phyloP scores from a whole-genome alignment of 2,329 filamentous ascomycete species.

The Neonectria sp. region DNA sequence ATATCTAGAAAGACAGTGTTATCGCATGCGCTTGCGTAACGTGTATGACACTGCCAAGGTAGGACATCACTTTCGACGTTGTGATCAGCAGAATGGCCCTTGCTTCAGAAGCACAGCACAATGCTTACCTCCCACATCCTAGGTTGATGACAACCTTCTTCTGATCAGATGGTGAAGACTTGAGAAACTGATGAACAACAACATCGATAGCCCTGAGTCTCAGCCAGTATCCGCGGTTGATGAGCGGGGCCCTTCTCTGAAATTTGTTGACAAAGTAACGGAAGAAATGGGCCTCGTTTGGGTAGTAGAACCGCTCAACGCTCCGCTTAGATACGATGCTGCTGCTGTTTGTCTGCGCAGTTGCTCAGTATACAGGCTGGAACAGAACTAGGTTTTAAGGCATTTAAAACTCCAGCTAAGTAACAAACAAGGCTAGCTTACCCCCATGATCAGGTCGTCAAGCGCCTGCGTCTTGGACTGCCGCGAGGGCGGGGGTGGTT shows the following conservation, averaged over 20 bases:
- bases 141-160: constrained; percentile 87
- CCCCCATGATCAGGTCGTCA: constrained; percentile 71
- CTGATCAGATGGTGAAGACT: constrained; percentile 58
- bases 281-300: constrained; percentile 85
- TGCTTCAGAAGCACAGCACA: neutral
- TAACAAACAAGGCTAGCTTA: constrained; percentile 52
- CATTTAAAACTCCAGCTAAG: neutral
- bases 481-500: constrained; percentile 27
- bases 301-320: constrained; percentile 90
- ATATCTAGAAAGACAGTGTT: constrained; percentile 83
- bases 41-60: constrained; percentile 84
- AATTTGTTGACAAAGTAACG: constrained; percentile 90
- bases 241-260: constrained; percentile 86
- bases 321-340: constrained; percentile 94
- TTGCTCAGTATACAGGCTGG: constrained; percentile 25
- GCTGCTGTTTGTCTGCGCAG: constrained; percentile 83
- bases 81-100: neutral
- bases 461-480: constrained; percentile 47
- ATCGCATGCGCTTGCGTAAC: constrained; percentile 72
- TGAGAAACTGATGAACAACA: constrained; percentile 81
- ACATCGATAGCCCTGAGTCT: constrained; percentile 87
- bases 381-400: neutral
- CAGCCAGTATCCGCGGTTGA: constrained; percentile 92
- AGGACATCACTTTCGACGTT: constrained; percentile 79
- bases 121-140: constrained; percentile 88